Base-by-base conservation (phyloP, 2,329 filamentous ascomycete species). In the Trichoderma gracile region DNA sequence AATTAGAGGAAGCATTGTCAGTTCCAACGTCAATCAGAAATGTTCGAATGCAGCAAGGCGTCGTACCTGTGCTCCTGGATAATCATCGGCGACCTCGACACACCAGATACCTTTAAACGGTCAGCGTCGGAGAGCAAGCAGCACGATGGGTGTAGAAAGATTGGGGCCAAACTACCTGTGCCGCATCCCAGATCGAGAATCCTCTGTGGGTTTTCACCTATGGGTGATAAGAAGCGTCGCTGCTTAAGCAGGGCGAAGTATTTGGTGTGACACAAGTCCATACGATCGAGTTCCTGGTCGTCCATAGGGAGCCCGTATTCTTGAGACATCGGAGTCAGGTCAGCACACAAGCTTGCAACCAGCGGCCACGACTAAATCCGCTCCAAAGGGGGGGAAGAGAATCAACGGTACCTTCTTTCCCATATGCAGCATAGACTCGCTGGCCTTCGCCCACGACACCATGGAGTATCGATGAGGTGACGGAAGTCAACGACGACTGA, bases 241-340 rank as follows among this genome's bases (percentile, higher is more conserved):
- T 73, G 73, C 38, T 71, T 69, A 43, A 73, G 46, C 7, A 72
- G 67, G 1, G 67, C 68, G 27, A 65, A 71, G 67, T 76, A 77
- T 64, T 76, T 76, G 30, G 70, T 69, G 68, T 78, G 77, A 49
- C 71, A 72, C 67, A 78, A 68, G 66, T 78, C 76, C 43, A 78
- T 77, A 45, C 78, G 71, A 59, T 78, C 76, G 43, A 78, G 67
- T 59, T 79, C 77, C 21, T 68, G 66, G 59, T 78, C 75, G 58
- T 79, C 77, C 71, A 78, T 78, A 7, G 77, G 77, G 56, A 79
- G 69, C 30, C 74, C 73, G 70, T 77, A 77, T 66, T 78, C 75
- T 38, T 77, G 15, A 33, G 27, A 33, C 23, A 59, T 25, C 43
- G 49, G 9, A n/a, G 38, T 8, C 23, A 14, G 25, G 21, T 53